Evolutionary conservation across 2,329 filamentous ascomycete species (phyloP).

Genomic region (Xylariaceae sp.): DNA sequence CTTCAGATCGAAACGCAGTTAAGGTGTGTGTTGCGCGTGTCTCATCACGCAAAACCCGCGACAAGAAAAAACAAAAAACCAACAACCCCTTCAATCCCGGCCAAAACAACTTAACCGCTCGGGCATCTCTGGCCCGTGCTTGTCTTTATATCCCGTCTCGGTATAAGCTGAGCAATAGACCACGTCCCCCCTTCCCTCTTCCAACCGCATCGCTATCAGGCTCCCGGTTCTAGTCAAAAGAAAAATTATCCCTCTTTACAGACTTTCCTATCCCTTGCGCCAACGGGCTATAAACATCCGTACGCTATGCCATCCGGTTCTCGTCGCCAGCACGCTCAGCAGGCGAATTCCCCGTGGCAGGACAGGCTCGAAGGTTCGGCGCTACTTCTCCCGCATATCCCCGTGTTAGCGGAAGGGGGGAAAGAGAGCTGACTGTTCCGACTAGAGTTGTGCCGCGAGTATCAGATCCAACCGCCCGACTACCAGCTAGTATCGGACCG

Average conservation of each 20-base stretch:
- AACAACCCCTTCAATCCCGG: too few species aligned
- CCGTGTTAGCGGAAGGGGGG: too few species aligned
- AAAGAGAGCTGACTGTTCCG: conserved; percentile 13
- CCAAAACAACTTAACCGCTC: neutral
- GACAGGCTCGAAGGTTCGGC: conserved; percentile 51
- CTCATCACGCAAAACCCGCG: neutral
- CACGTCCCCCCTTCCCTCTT: neutral
- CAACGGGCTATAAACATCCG: conserved; percentile 5
- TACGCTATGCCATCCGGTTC: conserved; percentile 29
- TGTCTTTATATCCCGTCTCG: neutral
- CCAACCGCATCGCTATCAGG: neutral
- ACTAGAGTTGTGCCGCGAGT: conserved; percentile 55
- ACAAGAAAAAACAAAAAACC: too few species aligned
- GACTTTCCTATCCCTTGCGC: neutral
- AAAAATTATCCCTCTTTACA: neutral
- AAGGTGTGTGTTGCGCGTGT: neutral
- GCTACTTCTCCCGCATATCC: conserved; percentile 1
- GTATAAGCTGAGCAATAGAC: neutral
- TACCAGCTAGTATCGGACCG: conserved; percentile 73
- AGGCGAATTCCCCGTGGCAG: conserved; percentile 45
- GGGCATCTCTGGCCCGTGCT: neutral
- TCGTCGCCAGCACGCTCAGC: conserved; percentile 17
- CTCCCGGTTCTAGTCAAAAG: neutral
- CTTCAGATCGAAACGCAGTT: too few species aligned
- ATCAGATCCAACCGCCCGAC: conserved; percentile 50